Base-by-base conservation (phyloP, 2,329 filamentous ascomycete genomes). In the Zymoseptoria crescenta region DNA sequence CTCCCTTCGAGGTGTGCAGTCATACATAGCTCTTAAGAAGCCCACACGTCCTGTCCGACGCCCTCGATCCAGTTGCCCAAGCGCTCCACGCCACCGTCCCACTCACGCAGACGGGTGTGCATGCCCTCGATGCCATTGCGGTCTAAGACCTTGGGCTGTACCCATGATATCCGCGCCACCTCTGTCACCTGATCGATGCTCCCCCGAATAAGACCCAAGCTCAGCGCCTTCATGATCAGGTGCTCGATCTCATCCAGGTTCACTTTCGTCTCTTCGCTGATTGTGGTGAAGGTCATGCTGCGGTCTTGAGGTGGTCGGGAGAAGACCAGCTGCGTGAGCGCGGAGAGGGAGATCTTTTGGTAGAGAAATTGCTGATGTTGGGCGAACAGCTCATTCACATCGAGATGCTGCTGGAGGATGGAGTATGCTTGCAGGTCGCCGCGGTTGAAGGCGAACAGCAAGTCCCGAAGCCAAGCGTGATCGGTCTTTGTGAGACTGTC, bases 161-260 rank as follows among this genome's bases (percentile, higher is more conserved):
- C 94, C 94, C 94, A 99, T 70, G 93, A 93, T 76, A 99, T 96
- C 73, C 92, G 86, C 50, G 94, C 94, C 66, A 97, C 86, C 75
- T 92, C 87, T 53, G 91, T 91, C 30, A 99, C 94, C 78, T 99
- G 93, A 74, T 99, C 94, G 69, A 99, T 97, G 58, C 89, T 94
- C 52, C 94, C 94, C 67, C 88, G 84, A 67, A 99, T 79, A 67
- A 99, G 80, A 0, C 94, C 94, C 67, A 99, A 77, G 71, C 92
- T 96, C 69, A 99, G 77, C n/a, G 94, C 94, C 81, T 96, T 97
- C 94, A 99, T 99, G 70, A 99, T 89, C 64, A 99, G 79, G 74
- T 97, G 93, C 81, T 99, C 94, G 67, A 99, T 97, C 78, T 97
- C 91, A 69, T 94, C 86, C 2, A 86, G 84, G 67, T 86, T 83